These are phyloP conservation scores for Pulveroboletus sp. DNA, from an alignment of 768 basidiomycete genomes.

Conservation along the genomic window DNA sequence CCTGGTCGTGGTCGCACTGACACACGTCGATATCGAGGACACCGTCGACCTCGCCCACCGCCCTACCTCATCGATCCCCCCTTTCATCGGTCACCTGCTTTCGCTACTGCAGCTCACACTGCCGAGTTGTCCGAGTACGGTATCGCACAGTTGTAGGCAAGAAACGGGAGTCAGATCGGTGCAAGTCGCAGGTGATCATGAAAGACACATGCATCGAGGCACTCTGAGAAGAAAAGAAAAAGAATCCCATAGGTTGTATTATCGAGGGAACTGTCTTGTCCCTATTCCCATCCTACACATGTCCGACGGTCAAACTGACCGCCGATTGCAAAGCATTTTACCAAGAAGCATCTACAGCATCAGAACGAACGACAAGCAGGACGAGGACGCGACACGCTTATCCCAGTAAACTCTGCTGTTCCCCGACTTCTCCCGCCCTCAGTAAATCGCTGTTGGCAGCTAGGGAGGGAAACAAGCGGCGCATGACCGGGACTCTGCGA, in stretches of 20 bases:
- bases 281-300: not conserved
- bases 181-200: constrained; percentile 1
- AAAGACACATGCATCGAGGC: constrained; percentile 3
- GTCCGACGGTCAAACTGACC: not conserved
- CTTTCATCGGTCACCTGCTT: no score
- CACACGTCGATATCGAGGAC: no score
- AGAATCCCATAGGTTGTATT: not conserved
- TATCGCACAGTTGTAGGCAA: no score
- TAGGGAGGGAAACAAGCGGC: constrained; percentile 5
- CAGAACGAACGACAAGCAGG: not conserved
- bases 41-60: no score
- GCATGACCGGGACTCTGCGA: constrained; percentile 7
- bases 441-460: not conserved
- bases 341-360: no score
- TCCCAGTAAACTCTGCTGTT: constrained; percentile 12
- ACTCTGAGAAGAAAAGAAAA: not conserved
- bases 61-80: no score
- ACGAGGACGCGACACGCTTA: not conserved
- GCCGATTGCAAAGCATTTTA: not conserved
- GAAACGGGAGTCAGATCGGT: no score
- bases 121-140: no score
- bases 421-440: constrained; percentile 8
- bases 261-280: not conserved
- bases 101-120: no score
- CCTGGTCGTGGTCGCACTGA: no score